Evolutionary conservation across 768 basidiomycete genomes (phyloP), one percentile per base, ranked within the genome.

Genomic region (Trametes maxima): DNA sequence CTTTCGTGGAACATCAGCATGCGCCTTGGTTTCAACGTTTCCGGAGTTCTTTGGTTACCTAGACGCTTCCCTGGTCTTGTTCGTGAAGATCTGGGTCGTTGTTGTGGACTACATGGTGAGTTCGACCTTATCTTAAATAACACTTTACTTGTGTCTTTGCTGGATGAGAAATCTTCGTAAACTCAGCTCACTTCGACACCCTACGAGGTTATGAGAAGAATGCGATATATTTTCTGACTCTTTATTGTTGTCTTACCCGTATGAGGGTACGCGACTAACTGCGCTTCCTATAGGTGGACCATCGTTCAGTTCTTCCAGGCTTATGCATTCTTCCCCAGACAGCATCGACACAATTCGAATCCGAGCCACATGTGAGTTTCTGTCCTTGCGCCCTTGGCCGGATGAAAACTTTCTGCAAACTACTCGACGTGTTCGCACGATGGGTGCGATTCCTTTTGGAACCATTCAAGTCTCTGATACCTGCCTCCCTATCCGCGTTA

Each of bases 391-490:
- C 21, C 3, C 6, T 24, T 54, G 8, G 39, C 56, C 77, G 76
- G 83, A 85, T 79, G 83, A 72, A 79, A 54, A 68, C 72, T 55
- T 62, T 76, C 77, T 80, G 74, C 76, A 78, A 74, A 53, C 21
- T 54, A 56, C 74, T 77, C 78, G 85, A 87, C 79, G 86, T 84
- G 85, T 74, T 74, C 42, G 79, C 82, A 82, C 82, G 36, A 65
- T 86, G 85, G 78, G 80, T 78, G 77, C 71, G 68, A 73, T 82
- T 85, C 85, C 85, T 85, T 84, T 75, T 79, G 86, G 82, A 87
- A 80, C 85, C 85, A 88, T 89, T 89, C 87, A 88, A 89, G 87
- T 88, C 86, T 83, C 87, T 88, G 87, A 88, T 25, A 8, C 39
- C 12, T 40, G 12, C 39, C 17, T 40, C 4, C 28, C 3, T 33